Evolutionary conservation across 352 stramenopile species (phyloP), one percentile per base, ranked within the genome.

Genomic region (Peronospora belbahrii): DNA sequence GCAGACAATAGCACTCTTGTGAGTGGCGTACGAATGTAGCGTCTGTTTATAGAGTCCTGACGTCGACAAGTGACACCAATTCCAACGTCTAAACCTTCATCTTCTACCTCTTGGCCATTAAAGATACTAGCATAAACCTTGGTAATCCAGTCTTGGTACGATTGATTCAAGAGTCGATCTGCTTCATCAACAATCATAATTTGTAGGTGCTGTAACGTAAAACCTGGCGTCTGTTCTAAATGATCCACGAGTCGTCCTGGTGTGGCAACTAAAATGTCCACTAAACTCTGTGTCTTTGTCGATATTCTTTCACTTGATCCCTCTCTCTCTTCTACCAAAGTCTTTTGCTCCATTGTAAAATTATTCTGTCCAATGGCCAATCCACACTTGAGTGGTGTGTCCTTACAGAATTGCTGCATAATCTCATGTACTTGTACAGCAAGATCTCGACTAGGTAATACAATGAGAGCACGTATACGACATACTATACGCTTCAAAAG

Each of bases 181-280:
- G 94, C 95, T 70, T 99, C 96, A 52, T 99, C 96, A 22, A 99
- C 83, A 2, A 99, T 90, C 32, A 99, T 75, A 56, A 97, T 97
- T 60, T 92, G 73, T 39, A 99, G 65, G 61, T 98, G 94, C 55
- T 98, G 88, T 47, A 99, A 65, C 39, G 93, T 98, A 52, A 99
- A 99, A 27, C 94, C 95, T n/a, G 83, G 88, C 14, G 96, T 98
- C 52, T 95, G 83, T 56, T 97, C 85, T 20, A 98, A 59, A 67
- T 99, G 95, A 62, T 99, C 95, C 18, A 99, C 82, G 10, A 99
- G 76, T 40, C 95, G 81, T 18, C 96, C 96, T 0, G 95, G 95
- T 15, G 96, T 99, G n/a, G 86, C 86, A 17, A 99, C 91, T 24
- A 99, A 56, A 46, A 99, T 96, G 67, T 99, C 95, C 15, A 98